Conservation (phyloP, 495 filamentous ascomycete species). For the Cryomyces minteri region DNA sequence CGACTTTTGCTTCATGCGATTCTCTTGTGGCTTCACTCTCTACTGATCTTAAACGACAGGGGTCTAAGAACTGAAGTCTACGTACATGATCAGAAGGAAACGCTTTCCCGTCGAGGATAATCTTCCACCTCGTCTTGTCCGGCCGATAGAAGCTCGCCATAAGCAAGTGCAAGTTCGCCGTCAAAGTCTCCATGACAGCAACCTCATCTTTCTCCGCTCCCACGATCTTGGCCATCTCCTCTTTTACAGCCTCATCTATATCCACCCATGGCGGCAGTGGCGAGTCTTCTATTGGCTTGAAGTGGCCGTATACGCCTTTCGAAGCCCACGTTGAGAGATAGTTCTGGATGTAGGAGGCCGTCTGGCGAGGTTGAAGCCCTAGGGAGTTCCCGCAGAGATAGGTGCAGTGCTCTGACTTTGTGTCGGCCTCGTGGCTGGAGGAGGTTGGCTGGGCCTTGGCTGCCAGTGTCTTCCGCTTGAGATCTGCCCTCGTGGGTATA, state of each 20-base stretch:
- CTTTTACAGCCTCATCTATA: constrained; percentile 51
- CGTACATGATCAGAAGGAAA: constrained; percentile 84
- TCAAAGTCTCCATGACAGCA: constrained; percentile 84
- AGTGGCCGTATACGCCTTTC: constrained; percentile 89
- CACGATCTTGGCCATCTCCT: constrained; percentile 64
- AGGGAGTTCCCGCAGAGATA: constrained; percentile 97
- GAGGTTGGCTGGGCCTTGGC: not conserved
- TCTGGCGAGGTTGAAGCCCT: constrained; percentile 68
- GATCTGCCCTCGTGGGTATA: constrained; percentile 64
- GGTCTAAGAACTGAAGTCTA: not conserved
- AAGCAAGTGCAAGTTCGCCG: constrained; percentile 76
- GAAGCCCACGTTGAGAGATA: constrained; percentile 79
- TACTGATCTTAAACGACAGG: not conserved
- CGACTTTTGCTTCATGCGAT: too few species aligned
- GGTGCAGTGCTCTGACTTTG: constrained; percentile 28
- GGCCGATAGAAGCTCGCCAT: constrained; percentile 88
- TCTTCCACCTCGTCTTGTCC: constrained; percentile 55
- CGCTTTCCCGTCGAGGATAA: constrained; percentile 83
- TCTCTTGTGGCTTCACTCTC: too few species aligned
- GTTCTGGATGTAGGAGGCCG: constrained; percentile 46
- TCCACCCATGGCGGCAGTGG: constrained; percentile 65
- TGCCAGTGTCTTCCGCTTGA: constrained; percentile 37
- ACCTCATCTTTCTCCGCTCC: constrained; percentile 70
- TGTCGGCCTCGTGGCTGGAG: not conserved
- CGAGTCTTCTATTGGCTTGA: constrained; percentile 59